Percentiles rank a stretch among this genome's conserved stretches.
Conservation (phyloP, 148 eudicot genomes). For the Pouteria glomerata region DNA sequence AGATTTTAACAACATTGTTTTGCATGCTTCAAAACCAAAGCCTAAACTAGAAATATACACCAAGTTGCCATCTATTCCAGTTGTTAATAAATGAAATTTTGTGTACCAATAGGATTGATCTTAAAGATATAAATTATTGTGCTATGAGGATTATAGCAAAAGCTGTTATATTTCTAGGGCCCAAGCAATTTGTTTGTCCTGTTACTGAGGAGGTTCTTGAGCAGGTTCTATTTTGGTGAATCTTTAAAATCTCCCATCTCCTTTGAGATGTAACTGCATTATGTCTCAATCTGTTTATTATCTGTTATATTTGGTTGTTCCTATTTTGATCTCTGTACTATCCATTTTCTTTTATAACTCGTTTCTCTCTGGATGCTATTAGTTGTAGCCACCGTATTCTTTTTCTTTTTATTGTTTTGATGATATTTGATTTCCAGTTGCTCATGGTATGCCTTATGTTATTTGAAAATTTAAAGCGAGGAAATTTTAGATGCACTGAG, state of each 20-base stretch:
- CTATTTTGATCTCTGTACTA: neutral
- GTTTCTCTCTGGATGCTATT: neutral
- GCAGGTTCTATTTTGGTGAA: neutral
- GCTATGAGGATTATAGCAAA: neutral
- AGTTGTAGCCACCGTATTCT: neutral
- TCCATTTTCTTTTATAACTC: neutral
- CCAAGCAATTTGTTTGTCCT: neutral
- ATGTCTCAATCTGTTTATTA: neutral
- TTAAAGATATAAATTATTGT: neutral
- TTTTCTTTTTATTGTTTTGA: neutral
- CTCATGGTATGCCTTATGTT: conserved; percentile 27
- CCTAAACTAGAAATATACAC: neutral
- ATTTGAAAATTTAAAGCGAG: conserved; percentile 58
- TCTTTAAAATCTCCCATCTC: neutral
- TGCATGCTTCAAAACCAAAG: too few relatives aligned
- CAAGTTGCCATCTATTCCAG: neutral
- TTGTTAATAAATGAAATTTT: neutral
- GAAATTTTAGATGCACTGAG: conserved; percentile 81
- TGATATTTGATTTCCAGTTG: neutral
- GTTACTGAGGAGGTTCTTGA: neutral
- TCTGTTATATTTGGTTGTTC: neutral
- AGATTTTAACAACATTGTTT: too few relatives aligned
- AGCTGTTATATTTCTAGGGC: neutral
- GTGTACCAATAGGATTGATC: neutral
- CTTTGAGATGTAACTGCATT: neutral